Percentiles rank a stretch among this genome's conserved stretches.
Evolutionary conservation across 2,329 filamentous ascomycete genomes (phyloP).

Genomic region (Cytospora chrysosperma): DNA sequence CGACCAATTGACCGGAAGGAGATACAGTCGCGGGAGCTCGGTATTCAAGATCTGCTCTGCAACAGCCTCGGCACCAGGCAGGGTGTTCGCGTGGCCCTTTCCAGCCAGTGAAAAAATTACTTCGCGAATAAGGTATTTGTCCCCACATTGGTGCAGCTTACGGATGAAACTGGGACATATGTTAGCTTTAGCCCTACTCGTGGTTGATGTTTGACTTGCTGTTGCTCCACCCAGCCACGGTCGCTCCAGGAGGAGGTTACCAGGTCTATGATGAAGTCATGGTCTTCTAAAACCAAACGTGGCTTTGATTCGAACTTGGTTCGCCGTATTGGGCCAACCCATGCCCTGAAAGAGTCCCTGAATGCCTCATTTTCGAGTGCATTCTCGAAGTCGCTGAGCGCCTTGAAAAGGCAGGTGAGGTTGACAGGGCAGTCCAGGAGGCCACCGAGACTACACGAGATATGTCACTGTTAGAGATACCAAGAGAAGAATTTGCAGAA

Average conservation of each 20-base stretch:
- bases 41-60: not conserved
- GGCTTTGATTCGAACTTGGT: not conserved
- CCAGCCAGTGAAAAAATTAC: not conserved
- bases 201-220: not conserved
- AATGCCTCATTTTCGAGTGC: not conserved
- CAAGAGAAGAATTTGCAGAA: not conserved
- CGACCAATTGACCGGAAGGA: not conserved
- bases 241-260: not conserved
- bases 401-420: not conserved
- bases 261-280: not conserved
- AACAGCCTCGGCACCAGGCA: not conserved
- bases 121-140: not conserved
- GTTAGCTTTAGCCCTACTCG: not conserved
- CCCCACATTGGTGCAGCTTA: not conserved
- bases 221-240: not conserved
- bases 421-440: not conserved
- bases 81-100: not conserved
- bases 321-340: not conserved
- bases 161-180: not conserved
- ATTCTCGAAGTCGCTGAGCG: not conserved
- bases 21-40: not conserved
- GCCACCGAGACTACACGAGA: not conserved
- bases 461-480: not conserved
- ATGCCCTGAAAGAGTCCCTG: not conserved
- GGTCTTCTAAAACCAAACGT: not conserved